These are phyloP conservation scores for Triadica sebifera DNA, from an alignment of 345 rosid species.

Conservation along the genomic window DNA sequence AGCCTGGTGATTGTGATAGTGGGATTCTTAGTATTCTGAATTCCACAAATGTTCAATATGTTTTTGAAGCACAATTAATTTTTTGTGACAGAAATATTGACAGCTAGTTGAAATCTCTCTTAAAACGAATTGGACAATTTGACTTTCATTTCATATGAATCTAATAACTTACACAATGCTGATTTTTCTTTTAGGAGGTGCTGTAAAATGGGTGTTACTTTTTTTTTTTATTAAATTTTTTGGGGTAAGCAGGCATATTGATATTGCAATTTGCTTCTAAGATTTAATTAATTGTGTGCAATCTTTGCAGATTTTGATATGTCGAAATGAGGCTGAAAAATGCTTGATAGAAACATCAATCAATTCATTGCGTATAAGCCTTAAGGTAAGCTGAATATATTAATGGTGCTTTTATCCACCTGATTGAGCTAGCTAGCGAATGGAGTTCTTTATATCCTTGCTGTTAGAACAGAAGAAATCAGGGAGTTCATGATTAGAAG, in stretches of 20 bases:
- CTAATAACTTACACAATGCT: neutral
- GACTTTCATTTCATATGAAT: neutral
- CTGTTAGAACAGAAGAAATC: no score
- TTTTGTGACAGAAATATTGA: neutral
- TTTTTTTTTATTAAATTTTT: neutral
- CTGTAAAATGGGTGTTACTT: neutral
- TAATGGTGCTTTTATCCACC: neutral
- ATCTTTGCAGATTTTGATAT: constrained; percentile 68
- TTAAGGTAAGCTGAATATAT: constrained; percentile 54
- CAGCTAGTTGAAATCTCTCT: neutral
- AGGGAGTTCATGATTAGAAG: no score
- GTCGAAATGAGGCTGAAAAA: constrained; percentile 93
- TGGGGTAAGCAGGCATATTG: neutral
- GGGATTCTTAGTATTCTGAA: neutral
- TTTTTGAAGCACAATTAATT: neutral
- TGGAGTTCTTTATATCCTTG: no score
- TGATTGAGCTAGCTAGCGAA: no score
- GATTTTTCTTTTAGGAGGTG: neutral
- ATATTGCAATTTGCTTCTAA: neutral
- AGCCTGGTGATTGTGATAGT: neutral
- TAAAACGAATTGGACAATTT: neutral
- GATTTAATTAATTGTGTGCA: neutral
- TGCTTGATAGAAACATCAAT: constrained; percentile 96
- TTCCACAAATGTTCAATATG: neutral
- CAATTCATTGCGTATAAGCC: constrained; percentile 91